Evolutionary conservation across 495 filamentous ascomycete genomes (phyloP).

Genomic region (Parmelia sp.): DNA sequence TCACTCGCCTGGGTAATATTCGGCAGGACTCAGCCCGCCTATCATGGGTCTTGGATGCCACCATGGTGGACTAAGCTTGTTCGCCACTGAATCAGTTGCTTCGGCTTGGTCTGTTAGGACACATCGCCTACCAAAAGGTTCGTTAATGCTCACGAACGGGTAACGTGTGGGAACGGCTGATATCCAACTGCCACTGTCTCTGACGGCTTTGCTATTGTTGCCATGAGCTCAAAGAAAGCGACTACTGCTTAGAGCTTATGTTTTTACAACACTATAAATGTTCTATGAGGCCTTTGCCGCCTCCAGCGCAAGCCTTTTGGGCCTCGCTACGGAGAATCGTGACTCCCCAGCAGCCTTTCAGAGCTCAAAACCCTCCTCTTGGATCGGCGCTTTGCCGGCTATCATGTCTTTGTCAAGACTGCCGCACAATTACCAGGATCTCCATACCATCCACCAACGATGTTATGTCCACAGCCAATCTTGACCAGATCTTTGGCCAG

Average conservation of each 20-base stretch:
- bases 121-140: background rate
- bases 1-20: background rate
- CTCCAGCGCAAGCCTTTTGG: constrained; percentile 27
- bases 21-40: background rate
- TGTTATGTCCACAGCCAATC: constrained; percentile 31
- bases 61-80: background rate
- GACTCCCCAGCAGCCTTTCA: constrained; percentile 27
- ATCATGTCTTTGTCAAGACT: constrained; percentile 26
- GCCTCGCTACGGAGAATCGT: constrained; percentile 29
- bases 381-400: constrained; percentile 25
- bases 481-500: constrained; percentile 24
- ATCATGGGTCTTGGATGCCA: background rate
- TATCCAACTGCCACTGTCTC: background rate
- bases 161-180: background rate
- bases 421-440: constrained; percentile 26
- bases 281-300: constrained; percentile 18
- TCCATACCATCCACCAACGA: constrained; percentile 26
- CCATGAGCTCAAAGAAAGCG: too few relatives aligned
- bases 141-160: too few relatives aligned
- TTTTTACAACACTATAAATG: too few relatives aligned
- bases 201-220: background rate
- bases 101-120: background rate
- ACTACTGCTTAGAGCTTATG: too few relatives aligned
- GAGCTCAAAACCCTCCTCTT: constrained; percentile 28
- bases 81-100: too few relatives aligned